Evolutionary conservation across 2,329 filamentous ascomycete genomes (phyloP).

Genomic region (Ascochyta viciae-villosae): DNA sequence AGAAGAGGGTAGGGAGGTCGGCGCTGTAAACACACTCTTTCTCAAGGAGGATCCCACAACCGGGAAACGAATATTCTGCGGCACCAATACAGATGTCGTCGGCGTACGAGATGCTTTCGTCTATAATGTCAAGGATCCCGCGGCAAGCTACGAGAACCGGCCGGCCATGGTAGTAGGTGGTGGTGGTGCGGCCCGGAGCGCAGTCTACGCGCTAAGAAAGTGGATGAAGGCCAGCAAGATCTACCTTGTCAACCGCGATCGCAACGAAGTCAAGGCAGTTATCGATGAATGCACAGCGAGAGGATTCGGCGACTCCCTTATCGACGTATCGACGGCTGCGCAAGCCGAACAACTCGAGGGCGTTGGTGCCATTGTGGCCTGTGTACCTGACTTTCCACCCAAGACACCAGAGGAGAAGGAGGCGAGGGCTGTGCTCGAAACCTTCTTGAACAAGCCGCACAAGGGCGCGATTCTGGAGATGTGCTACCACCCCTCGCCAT

Average conservation of each 20-base stretch:
- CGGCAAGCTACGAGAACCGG: conserved; percentile 61
- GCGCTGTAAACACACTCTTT: conserved; percentile 82
- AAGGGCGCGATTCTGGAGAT: conserved; percentile 79
- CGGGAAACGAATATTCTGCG: conserved; percentile 64
- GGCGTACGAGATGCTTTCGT: conserved; percentile 77
- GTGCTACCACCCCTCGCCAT: conserved; percentile 77
- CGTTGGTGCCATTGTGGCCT: conserved; percentile 73
- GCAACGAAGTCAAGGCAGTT: conserved; percentile 70
- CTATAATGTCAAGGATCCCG: conserved; percentile 53
- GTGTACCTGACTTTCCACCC: conserved; percentile 76
- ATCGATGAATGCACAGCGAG: conserved; percentile 66
- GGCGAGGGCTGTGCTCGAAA: conserved; percentile 63
- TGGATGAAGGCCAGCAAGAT: conserved; percentile 72
- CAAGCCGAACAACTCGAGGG: conserved; percentile 65
- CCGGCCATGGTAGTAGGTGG: conserved; percentile 78
- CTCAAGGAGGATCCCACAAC: conserved; percentile 57
- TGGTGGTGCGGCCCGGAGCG: conserved; percentile 78
- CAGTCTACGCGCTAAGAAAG: conserved; percentile 75
- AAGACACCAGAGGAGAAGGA: conserved; percentile 67
- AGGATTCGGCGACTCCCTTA: conserved; percentile 66
- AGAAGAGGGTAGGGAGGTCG: conserved; percentile 74
- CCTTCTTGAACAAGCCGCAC: conserved; percentile 56
- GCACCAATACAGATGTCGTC: conserved; percentile 82
- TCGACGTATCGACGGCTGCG: conserved; percentile 66
- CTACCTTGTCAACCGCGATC: conserved; percentile 79